These are phyloP conservation scores for Somion occarium DNA, from an alignment of 1,284 basidiomycete species.

Conservation along the genomic window DNA sequence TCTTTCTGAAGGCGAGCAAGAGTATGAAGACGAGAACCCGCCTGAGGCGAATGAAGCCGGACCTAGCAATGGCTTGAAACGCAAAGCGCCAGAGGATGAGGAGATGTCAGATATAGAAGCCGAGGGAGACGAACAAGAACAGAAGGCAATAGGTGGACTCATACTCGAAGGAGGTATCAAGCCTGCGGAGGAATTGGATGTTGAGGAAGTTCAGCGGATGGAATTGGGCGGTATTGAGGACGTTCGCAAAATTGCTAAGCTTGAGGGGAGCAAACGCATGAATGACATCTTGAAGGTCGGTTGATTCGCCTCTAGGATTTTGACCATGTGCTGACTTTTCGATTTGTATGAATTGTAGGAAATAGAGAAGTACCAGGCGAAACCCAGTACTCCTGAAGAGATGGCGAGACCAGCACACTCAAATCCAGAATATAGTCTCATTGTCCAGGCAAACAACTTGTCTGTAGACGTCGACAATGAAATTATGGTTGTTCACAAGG, in stretches of 20 bases:
- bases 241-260: constrained; percentile 82
- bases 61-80: constrained; percentile 46
- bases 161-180: constrained; percentile 87
- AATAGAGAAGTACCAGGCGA: constrained; percentile 80
- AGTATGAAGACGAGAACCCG: constrained; percentile 44
- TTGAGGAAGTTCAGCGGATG: constrained; percentile 89
- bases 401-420: constrained; percentile 81
- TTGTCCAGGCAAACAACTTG: constrained; percentile 96
- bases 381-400: constrained; percentile 73
- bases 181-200: constrained; percentile 91
- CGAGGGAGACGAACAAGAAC: constrained; percentile 35
- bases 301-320: not conserved
- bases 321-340: not conserved
- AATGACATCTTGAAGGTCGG: constrained; percentile 77
- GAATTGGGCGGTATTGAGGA: constrained; percentile 81
- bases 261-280: constrained; percentile 86
- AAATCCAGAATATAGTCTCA: constrained; percentile 94
- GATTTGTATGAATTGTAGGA: constrained; percentile 45
- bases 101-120: constrained; percentile 45
- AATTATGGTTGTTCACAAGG: constrained; percentile 95
- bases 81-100: constrained; percentile 54
- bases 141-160: constrained; percentile 48
- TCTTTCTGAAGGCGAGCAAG: constrained; percentile 61
- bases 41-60: constrained; percentile 25
- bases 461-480: constrained; percentile 99